A percentile compares a stretch with the other conserved stretches of the same genome.
These are phyloP conservation scores for Lentinula aciculospora DNA, from an alignment of 768 basidiomycete species.

Conservation along the genomic window DNA sequence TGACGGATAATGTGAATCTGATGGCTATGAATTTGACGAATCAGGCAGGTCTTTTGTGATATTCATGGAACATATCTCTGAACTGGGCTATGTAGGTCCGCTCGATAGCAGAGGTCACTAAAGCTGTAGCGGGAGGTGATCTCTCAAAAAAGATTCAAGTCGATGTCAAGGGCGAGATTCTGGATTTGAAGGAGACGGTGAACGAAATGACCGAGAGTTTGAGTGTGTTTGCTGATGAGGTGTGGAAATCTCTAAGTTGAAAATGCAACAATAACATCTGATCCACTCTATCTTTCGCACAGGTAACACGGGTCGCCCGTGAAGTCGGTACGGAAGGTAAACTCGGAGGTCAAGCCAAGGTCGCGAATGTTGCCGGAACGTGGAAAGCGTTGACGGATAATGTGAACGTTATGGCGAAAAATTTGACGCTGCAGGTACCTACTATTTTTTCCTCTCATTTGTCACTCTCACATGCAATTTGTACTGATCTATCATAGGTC, in stretches of 20 bases:
- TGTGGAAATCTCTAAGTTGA: slow-evolving; percentile 19
- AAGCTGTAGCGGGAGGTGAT: slow-evolving; percentile 91
- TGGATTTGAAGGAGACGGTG: slow-evolving; percentile 86
- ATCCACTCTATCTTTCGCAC: background rate
- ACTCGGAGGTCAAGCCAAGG: slow-evolving; percentile 90
- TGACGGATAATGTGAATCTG: slow-evolving; percentile 80
- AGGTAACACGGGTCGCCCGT: slow-evolving; percentile 76
- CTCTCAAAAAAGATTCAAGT: slow-evolving; percentile 86
- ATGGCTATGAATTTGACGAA: slow-evolving; percentile 91
- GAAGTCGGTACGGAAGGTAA: slow-evolving; percentile 97
- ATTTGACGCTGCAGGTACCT: slow-evolving; percentile 89
- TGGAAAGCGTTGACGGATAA: slow-evolving; percentile 98
- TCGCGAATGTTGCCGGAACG: slow-evolving; percentile 91
- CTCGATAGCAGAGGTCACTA: slow-evolving; percentile 82
- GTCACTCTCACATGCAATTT: background rate
- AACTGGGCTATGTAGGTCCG: slow-evolving; percentile 24
- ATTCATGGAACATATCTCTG: slow-evolving; percentile 20
- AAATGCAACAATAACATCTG: too few species aligned
- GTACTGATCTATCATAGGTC: slow-evolving; percentile 9
- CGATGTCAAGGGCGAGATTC: slow-evolving; percentile 88
- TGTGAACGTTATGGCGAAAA: slow-evolving; percentile 94
- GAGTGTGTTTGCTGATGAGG: slow-evolving; percentile 81
- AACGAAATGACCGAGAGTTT: slow-evolving; percentile 92
- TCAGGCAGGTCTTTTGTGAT: slow-evolving; percentile 64
- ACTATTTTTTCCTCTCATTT: slow-evolving; percentile 34